Base-by-base conservation (phyloP, 2,329 filamentous ascomycete genomes). In the Thielaviopsis musarum region DNA sequence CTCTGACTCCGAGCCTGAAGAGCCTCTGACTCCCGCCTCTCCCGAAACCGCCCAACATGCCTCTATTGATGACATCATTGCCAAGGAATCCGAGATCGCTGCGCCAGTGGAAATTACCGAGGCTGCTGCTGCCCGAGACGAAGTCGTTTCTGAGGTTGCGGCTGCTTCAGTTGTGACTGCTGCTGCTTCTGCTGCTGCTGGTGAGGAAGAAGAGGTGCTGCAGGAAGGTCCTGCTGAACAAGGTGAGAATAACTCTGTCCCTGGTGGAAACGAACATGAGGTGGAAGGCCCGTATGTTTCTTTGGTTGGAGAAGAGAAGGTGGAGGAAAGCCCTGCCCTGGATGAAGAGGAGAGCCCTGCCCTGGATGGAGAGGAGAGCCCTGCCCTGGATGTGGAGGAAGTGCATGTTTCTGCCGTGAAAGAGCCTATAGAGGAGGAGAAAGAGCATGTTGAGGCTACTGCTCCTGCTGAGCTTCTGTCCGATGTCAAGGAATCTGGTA, bases 241-340 rank as follows among this genome's bases (percentile, higher is more conserved):
- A 57, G 55, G 55, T 57, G 55, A 57, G 55, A 57, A 49, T 57
- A 24, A 24, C 55, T 45, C 55, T 19, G 48, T 57, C 21, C 45
- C 22, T 51, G 26, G 22, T 34, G 21, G 41, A 45, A 45, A 17
- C 38, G 45, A 52, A 45, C 13, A 5, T 13, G 45, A 52, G 24
- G n/a, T 38, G 45, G 52, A 59, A 30, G 53, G 55, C 6, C 19
- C 54, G 19, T 52, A 52, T 52, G 19, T 52, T 22, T 13, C 34
- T 12, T 22, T 24, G 22, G 56, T 58, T 58, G 56, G 34, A 19
- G 38, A 58, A 24, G 49, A 38, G 17, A 56, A 48, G 15, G 52
- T 59, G 45, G 58, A 59, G 41, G 38, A 48, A 45, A 38, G 48
- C 34, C 21, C 17, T 12, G 38, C 15, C 9, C 38, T 56, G n/a